A percentile compares a stretch with the other conserved stretches of the same genome.
phyloP scores from a whole-genome alignment of 1,284 basidiomycete genomes.

The Malassezia arunalokei region DNA sequence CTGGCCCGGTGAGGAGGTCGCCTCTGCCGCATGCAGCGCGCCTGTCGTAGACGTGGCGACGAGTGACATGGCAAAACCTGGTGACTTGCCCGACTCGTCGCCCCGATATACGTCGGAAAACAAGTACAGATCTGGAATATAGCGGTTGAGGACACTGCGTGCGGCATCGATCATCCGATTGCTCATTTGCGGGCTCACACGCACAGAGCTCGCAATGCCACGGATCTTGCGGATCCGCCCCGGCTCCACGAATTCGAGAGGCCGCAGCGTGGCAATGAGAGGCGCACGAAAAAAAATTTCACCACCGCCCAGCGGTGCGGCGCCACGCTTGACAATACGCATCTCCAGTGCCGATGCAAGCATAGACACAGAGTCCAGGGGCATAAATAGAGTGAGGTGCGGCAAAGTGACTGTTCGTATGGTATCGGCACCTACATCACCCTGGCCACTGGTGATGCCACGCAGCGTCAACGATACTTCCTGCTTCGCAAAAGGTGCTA shows the following conservation, averaged over 20 bases:
- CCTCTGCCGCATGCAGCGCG: slow-evolving; percentile 75
- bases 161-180: slow-evolving; percentile 93
- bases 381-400: slow-evolving; percentile 67
- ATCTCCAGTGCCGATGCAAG: slow-evolving; percentile 40
- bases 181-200: slow-evolving; percentile 91
- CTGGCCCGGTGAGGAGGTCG: slow-evolving; percentile 47
- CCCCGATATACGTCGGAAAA: slow-evolving; percentile 98
- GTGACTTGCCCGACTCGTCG: slow-evolving; percentile 90
- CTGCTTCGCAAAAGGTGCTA: slow-evolving; percentile 87
- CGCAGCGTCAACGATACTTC: slow-evolving; percentile 67
- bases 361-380: slow-evolving; percentile 17
- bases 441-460: slow-evolving; percentile 73
- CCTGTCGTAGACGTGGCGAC: slow-evolving; percentile 85
- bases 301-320: slow-evolving; percentile 82
- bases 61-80: slow-evolving; percentile 83
- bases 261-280: slow-evolving; percentile 69
- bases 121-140: slow-evolving; percentile 93
- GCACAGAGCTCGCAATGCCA: slow-evolving; percentile 63
- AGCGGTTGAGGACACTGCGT: slow-evolving; percentile 80
- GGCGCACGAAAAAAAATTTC: slow-evolving; percentile 89
- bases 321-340: slow-evolving; percentile 82
- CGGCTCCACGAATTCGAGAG: slow-evolving; percentile 71
- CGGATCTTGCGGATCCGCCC: slow-evolving; percentile 88
- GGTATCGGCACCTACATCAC: slow-evolving; percentile 56
- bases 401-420: slow-evolving; percentile 84